Evolutionary conservation across 305 asterid species (phyloP), one percentile per base, ranked within the genome.

Genomic region (Euphrasia arctica): DNA sequence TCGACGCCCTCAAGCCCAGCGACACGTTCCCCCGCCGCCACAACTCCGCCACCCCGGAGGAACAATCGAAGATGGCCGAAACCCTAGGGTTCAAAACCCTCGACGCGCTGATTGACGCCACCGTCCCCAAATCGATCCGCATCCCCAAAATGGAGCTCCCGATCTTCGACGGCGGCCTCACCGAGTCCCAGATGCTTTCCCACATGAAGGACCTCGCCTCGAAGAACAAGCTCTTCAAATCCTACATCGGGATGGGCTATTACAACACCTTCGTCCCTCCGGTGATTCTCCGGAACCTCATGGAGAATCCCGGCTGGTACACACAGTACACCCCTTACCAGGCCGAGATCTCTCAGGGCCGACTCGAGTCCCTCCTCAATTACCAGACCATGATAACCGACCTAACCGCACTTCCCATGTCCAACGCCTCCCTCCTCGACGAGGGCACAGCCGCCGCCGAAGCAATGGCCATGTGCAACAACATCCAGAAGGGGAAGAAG

Each of bases 281-380:
- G 57, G 97, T 93, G 12, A 90, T 93, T 36, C 70, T 90, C 78
- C 73, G 99, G 95, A 74, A 93, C 47, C 80, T 93, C 3, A 69
- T 90, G 92, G 99, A 93, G 31, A 93, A 90, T 64, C 99, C 99
- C 2, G 99, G 96, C 66, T 93, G 99, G 99, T 93, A 93, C 60
- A 93, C 99, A 47, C 99, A 93, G 76, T 93, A 93, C 57, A 93
- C 99, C 8, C 97, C 99, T 29, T 93, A 93, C 56, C 97, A 93
- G 76, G 99, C 97, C 57, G 99, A 93, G 81, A 88, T 90, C 68
- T 81, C 97, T 0, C 97, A 93, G 65, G 99, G 99, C 29, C 75
- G 97, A 49, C 95, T 93, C 1, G 97, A 93, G 41, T 90, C 97
- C 75, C 52, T 93, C 76, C 62, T 90, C 73, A 93, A 93, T 66